These are phyloP conservation scores for Alternaria alternata DNA, from an alignment of 2,329 filamentous ascomycete species.

Conservation along the genomic window DNA sequence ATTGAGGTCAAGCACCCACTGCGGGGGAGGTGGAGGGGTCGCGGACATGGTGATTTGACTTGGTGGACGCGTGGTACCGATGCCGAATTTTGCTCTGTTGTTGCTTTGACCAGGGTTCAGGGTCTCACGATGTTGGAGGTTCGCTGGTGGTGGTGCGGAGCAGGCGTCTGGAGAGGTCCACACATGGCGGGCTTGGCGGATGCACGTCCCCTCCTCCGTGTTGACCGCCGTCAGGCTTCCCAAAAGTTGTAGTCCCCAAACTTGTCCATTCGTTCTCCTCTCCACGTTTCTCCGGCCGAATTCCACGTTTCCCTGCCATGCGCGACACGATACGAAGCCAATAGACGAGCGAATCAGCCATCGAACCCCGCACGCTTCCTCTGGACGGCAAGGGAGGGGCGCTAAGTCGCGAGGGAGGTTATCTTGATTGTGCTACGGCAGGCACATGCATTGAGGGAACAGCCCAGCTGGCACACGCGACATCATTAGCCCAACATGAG, in stretches of 20 bases:
- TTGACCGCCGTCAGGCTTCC: conserved; percentile 26
- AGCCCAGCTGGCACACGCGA: conserved; percentile 27
- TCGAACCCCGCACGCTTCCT: conserved; percentile 18
- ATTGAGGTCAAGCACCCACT: conserved; percentile 85
- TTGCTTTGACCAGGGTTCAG: background rate
- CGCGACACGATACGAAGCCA: conserved; percentile 20
- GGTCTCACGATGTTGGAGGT: conserved; percentile 1
- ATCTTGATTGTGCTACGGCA: conserved; percentile 35
- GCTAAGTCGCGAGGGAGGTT: conserved; percentile 40
- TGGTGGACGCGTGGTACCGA: background rate
- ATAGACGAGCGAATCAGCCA: conserved; percentile 22
- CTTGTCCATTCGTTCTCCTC: conserved; percentile 7
- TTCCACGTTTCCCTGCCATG: conserved; percentile 24
- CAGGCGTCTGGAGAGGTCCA: conserved; percentile 12
- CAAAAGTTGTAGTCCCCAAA: conserved; percentile 24
- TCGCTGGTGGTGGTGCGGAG: conserved; percentile 12
- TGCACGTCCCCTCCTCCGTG: conserved; percentile 38
- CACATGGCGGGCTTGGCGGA: conserved; percentile 26
- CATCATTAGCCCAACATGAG: conserved; percentile 61
- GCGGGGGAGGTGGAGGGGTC: conserved; percentile 63
- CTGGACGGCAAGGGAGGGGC: conserved; percentile 29
- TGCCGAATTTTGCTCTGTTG: background rate
- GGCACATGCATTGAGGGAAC: conserved; percentile 42
- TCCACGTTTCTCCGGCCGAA: background rate
- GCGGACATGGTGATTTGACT: conserved; percentile 27